Percentiles rank a stretch among this genome's conserved stretches.
phyloP scores from a whole-genome alignment of 345 rosid species.

The Salix arbutifolia region DNA sequence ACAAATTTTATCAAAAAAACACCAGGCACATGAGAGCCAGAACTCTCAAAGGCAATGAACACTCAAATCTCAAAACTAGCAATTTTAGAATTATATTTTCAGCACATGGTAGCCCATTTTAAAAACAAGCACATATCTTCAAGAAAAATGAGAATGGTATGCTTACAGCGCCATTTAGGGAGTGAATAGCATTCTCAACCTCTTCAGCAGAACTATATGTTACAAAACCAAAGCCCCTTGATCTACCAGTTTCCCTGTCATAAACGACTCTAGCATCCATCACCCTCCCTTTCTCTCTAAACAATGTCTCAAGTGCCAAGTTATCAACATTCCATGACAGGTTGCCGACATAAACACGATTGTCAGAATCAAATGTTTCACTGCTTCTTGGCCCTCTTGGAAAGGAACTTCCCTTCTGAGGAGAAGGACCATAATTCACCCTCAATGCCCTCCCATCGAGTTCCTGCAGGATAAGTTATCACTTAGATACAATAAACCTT shows the following conservation, averaged over 20 bases:
- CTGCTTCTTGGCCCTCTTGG: slow-evolving; percentile 37
- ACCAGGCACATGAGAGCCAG: background rate
- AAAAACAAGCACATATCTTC: background rate
- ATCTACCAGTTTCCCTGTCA: slow-evolving; percentile 90
- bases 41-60: background rate
- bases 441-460: slow-evolving; percentile 82
- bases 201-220: slow-evolving; percentile 74
- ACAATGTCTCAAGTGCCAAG: slow-evolving; percentile 71
- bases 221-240: slow-evolving; percentile 96
- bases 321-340: slow-evolving; percentile 95
- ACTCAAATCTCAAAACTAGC: background rate
- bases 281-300: slow-evolving; percentile 82
- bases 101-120: background rate
- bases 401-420: slow-evolving; percentile 44
- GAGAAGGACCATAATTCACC: slow-evolving; percentile 84
- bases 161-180: slow-evolving; percentile 84
- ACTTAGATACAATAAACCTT: slow-evolving; percentile 1
- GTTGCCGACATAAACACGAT: slow-evolving; percentile 80
- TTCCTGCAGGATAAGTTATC: slow-evolving; percentile 44
- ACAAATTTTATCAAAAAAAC: background rate
- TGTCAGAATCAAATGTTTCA: slow-evolving; percentile 27
- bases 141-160: background rate
- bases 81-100: background rate
- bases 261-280: slow-evolving; percentile 88
- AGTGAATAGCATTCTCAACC: slow-evolving; percentile 61